Percentiles rank a stretch among this genome's conserved stretches.
Conservation (phyloP, 805 yeast genomes). For the Yarrowia yakushimensis region DNA sequence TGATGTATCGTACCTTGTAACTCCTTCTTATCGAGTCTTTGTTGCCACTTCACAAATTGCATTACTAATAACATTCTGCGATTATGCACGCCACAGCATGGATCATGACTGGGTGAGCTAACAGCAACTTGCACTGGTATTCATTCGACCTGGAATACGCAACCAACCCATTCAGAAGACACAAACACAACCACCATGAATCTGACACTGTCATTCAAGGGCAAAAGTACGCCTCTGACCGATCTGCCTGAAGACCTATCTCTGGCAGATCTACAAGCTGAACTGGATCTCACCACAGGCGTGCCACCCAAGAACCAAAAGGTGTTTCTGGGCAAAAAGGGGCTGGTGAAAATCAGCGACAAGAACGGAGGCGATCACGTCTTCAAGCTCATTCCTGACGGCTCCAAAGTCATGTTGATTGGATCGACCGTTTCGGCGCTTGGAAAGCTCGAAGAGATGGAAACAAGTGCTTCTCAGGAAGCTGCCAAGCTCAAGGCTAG, state of each 20-base stretch:
- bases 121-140: background rate
- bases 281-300: slow-evolving; percentile 33
- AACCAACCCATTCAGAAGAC: background rate
- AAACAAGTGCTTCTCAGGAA: slow-evolving; percentile 27
- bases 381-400: slow-evolving; percentile 4
- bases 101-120: too few relatives aligned
- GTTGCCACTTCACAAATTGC: too few relatives aligned
- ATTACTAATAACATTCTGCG: background rate
- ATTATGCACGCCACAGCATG: slow-evolving; percentile 23
- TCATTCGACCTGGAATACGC: background rate
- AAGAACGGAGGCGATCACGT: slow-evolving; percentile 26
- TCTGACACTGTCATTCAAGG: slow-evolving; percentile 30
- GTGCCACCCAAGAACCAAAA: slow-evolving; percentile 36
- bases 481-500: slow-evolving; percentile 25
- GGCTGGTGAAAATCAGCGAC: slow-evolving; percentile 30
- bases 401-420: slow-evolving; percentile 34
- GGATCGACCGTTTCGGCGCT: slow-evolving; percentile 36
- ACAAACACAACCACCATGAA: slow-evolving; percentile 25
- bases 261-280: slow-evolving; percentile 30
- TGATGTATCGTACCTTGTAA: too few relatives aligned
- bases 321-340: slow-evolving; percentile 35
- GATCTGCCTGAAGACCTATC: slow-evolving; percentile 28
- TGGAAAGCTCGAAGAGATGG: slow-evolving; percentile 29
- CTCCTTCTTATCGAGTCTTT: too few relatives aligned
- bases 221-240: slow-evolving; percentile 24